phyloP scores from a whole-genome alignment of 148 eudicot genomes.

The Heliamphora exappendiculata region DNA sequence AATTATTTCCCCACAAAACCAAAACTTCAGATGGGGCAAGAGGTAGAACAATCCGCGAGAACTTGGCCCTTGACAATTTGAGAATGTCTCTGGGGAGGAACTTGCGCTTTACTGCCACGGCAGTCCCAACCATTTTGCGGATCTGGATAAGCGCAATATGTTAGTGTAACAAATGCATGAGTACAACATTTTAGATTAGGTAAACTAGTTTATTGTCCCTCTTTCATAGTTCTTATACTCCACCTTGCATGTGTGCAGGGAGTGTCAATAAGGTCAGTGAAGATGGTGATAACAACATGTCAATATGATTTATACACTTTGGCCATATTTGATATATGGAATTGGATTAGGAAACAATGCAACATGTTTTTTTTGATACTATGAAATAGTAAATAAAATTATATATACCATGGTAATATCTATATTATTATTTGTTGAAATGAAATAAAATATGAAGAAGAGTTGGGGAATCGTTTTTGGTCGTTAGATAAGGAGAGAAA shows the following conservation, averaged over 20 bases:
- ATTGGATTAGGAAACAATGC: too few relatives aligned
- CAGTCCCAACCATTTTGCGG: slow-evolving; percentile 96
- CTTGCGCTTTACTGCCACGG: slow-evolving; percentile 78
- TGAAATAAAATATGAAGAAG: neutral
- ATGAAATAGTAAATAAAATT: too few relatives aligned
- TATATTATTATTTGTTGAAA: too few relatives aligned
- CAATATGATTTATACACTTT: neutral
- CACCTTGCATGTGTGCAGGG: neutral
- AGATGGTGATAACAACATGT: neutral
- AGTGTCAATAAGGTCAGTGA: slow-evolving; percentile 1
- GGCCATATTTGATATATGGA: too few relatives aligned
- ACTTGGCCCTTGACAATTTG: slow-evolving; percentile 65
- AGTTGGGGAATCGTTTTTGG: too few relatives aligned
- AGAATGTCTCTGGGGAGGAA: slow-evolving; percentile 72
- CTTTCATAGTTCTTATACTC: neutral
- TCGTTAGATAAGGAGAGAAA: too few relatives aligned
- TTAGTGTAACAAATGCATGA: neutral
- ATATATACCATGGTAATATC: too few relatives aligned
- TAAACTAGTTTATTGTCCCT: neutral
- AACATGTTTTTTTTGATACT: too few relatives aligned
- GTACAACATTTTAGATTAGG: neutral
- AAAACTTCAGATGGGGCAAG: slow-evolving; percentile 90
- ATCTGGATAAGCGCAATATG: slow-evolving; percentile 41
- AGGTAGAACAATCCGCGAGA: slow-evolving; percentile 68
- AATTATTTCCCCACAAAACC: slow-evolving; percentile 64